phyloP scores from a whole-genome alignment of 2,329 filamentous ascomycete genomes.

The Ophiocordyceps camponoti-rufipedis region DNA sequence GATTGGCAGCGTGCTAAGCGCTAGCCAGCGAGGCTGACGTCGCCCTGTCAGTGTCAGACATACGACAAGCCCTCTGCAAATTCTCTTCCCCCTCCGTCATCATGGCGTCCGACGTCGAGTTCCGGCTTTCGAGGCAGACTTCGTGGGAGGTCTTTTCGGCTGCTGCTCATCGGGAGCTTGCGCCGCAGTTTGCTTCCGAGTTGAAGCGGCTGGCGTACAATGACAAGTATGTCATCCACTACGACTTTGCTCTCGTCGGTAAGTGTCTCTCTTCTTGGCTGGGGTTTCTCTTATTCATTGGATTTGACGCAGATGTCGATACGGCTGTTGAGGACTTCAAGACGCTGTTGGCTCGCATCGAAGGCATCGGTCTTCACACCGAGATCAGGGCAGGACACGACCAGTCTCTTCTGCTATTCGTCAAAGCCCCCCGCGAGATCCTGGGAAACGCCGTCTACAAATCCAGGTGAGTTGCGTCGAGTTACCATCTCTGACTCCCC shows the following conservation, averaged over 20 bases:
- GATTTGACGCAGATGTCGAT: slow-evolving; percentile 12
- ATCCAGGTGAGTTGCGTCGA: neutral
- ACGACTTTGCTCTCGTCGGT: slow-evolving; percentile 18
- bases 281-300: neutral
- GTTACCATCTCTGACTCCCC: neutral
- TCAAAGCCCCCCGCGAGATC: slow-evolving; percentile 42
- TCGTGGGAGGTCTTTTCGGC: slow-evolving; percentile 1
- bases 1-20: neutral
- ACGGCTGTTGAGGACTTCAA: slow-evolving; percentile 15
- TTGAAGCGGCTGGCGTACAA: slow-evolving; percentile 6
- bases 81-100: neutral
- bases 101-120: neutral
- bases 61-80: neutral
- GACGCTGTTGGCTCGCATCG: slow-evolving; percentile 37
- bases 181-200: slow-evolving; percentile 1
- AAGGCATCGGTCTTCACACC: slow-evolving; percentile 45
- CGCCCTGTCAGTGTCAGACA: neutral
- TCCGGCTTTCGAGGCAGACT: neutral
- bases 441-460: slow-evolving; percentile 50
- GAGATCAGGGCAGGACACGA: slow-evolving; percentile 55
- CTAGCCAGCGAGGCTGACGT: neutral
- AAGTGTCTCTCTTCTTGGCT: slow-evolving; percentile 1
- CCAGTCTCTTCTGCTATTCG: slow-evolving; percentile 49
- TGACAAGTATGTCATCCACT: slow-evolving; percentile 22
- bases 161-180: neutral